phyloP scores from a whole-genome alignment of 768 basidiomycete species.

The Lactarius akahatsu region DNA sequence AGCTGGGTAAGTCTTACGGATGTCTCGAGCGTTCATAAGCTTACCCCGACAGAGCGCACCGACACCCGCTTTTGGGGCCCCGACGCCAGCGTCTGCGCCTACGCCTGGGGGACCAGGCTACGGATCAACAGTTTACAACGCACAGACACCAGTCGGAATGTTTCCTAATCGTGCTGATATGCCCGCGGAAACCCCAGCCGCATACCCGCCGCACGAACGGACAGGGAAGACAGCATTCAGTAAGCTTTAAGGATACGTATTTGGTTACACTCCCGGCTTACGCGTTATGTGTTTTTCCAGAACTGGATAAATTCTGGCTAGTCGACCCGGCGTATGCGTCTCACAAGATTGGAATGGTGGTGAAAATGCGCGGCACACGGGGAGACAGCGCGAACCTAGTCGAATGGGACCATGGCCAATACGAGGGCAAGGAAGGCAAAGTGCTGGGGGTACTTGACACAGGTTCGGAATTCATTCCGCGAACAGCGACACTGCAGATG shows the following conservation, averaged over 20 bases:
- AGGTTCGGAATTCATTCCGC: conserved; percentile 33
- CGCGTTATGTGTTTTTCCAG: conserved; percentile 30
- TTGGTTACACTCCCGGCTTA: conserved; percentile 3
- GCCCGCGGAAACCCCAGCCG: conserved; percentile 37
- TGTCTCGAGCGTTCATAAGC: not conserved
- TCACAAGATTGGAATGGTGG: conserved; percentile 40
- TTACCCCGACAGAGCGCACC: conserved; percentile 34
- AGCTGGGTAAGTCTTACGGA: conserved; percentile 44
- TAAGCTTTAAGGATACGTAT: conserved; percentile 19
- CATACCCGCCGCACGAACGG: conserved; percentile 38
- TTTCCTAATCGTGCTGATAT: conserved; percentile 24
- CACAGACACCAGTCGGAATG: conserved; percentile 35
- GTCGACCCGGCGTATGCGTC: conserved; percentile 37
- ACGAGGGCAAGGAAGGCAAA: conserved; percentile 36
- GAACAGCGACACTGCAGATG: conserved; percentile 35
- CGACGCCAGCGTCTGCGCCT: conserved; percentile 42
- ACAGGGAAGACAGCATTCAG: conserved; percentile 30
- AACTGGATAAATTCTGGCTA: conserved; percentile 44
- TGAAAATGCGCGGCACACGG: conserved; percentile 42
- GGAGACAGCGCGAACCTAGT: conserved; percentile 34
- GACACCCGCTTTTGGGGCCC: conserved; percentile 30
- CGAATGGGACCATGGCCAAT: conserved; percentile 39
- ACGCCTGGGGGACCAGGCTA: conserved; percentile 38
- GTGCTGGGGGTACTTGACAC: conserved; percentile 34
- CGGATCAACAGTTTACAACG: conserved; percentile 38